These are phyloP conservation scores for Yamadazyma philogaea DNA, from an alignment of 805 yeast genomes.

Conservation along the genomic window DNA sequence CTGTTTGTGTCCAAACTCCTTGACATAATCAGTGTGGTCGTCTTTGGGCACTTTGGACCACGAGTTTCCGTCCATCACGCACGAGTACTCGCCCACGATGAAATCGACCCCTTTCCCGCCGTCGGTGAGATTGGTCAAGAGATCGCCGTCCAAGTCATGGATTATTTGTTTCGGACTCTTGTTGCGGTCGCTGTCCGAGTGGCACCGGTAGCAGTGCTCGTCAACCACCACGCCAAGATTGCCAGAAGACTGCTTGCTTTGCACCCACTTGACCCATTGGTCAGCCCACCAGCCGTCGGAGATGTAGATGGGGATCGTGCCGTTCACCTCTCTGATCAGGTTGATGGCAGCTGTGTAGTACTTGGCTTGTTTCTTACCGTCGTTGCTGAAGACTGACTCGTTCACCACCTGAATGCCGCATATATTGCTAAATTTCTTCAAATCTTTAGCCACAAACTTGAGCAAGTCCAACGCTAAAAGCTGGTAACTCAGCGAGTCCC, in stretches of 20 bases:
- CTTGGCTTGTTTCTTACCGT: slow-evolving; percentile 47
- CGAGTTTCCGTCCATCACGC: slow-evolving; percentile 73
- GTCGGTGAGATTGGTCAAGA: slow-evolving; percentile 47
- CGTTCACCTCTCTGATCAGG: slow-evolving; percentile 55
- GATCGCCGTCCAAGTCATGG: slow-evolving; percentile 48
- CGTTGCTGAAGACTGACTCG: slow-evolving; percentile 64
- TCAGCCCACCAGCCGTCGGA: slow-evolving; percentile 95
- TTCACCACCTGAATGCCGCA: slow-evolving; percentile 83
- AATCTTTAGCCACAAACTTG: slow-evolving; percentile 60
- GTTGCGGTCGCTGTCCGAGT: slow-evolving; percentile 66
- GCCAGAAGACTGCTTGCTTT: slow-evolving; percentile 34
- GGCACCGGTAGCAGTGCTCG: slow-evolving; percentile 83
- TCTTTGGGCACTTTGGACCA: slow-evolving; percentile 56
- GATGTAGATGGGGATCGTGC: slow-evolving; percentile 64
- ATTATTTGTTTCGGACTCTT: slow-evolving; percentile 66
- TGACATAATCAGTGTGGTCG: slow-evolving; percentile 52
- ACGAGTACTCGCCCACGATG: slow-evolving; percentile 86
- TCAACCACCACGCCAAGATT: slow-evolving; percentile 71
- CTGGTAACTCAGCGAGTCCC: slow-evolving; percentile 47
- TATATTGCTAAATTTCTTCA: slow-evolving; percentile 59
- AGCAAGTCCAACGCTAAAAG: slow-evolving; percentile 48
- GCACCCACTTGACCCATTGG: slow-evolving; percentile 71
- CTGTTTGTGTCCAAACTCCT: slow-evolving; percentile 61
- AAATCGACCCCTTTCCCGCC: slow-evolving; percentile 55
- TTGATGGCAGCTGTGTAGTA: slow-evolving; percentile 67